phyloP scores from a whole-genome alignment of 2,329 filamentous ascomycete species.

The Alternaria atra region DNA sequence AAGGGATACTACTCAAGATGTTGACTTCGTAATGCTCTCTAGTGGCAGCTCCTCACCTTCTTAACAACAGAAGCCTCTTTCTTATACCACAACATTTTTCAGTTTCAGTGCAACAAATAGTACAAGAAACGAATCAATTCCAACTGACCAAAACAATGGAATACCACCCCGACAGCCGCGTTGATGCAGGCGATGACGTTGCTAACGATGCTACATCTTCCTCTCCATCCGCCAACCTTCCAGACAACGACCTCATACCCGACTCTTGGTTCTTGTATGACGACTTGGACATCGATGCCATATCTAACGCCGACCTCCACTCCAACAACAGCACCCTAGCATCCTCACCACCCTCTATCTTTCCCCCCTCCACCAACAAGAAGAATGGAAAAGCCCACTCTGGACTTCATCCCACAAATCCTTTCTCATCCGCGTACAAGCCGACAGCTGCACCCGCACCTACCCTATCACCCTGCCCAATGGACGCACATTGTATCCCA shows the following conservation, averaged over 20 bases:
- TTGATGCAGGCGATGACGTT: not conserved
- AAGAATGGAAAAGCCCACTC: not conserved
- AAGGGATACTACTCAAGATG: not conserved
- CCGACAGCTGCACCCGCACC: too few species aligned
- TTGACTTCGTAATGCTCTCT: too few species aligned
- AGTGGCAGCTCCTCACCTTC: too few species aligned
- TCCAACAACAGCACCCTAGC: not conserved
- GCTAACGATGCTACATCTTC: not conserved
- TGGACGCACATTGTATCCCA: too few species aligned
- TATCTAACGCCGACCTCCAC: rapidly evolving
- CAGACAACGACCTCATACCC: not conserved
- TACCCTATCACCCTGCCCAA: not conserved
- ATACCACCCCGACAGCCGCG: rapidly evolving
- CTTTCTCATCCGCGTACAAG: not conserved
- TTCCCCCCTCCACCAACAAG: not conserved
- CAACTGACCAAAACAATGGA: not conserved
- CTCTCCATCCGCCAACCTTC: too few species aligned
- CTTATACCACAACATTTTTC: not conserved
- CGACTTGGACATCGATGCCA: not conserved
- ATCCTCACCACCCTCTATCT: not conserved
- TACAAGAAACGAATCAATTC: not conserved
- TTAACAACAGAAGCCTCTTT: too few species aligned
- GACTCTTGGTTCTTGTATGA: not conserved
- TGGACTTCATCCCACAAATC: not conserved
- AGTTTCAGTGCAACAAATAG: not conserved